These are phyloP conservation scores for Phaeoacremonium minimum DNA, from an alignment of 2,329 filamentous ascomycete genomes.

Conservation along the genomic window DNA sequence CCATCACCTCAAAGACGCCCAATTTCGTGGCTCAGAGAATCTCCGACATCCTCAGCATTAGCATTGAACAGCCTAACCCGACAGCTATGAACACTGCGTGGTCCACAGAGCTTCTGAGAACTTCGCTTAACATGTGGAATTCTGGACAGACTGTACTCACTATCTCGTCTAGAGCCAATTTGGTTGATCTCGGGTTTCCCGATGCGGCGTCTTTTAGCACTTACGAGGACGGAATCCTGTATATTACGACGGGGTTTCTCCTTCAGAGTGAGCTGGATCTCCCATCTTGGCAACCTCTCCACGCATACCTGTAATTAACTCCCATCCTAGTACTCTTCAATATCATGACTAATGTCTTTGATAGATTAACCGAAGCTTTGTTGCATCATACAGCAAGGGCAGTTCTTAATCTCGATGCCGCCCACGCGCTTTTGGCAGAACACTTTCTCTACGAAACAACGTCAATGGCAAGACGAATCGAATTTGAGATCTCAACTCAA, in stretches of 20 bases:
- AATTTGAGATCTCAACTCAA: conserved; percentile 24
- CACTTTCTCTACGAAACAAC: conserved; percentile 22
- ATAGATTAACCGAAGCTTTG: conserved; percentile 25
- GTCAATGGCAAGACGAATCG: conserved; percentile 21
- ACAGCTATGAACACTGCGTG: conserved; percentile 11
- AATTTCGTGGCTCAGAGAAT: conserved; percentile 14
- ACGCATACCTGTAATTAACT: conserved; percentile 12
- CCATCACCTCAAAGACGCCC: too few species aligned
- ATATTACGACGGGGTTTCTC: conserved; percentile 20
- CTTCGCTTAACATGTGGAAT: conserved; percentile 17
- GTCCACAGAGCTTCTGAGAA: conserved; percentile 15
- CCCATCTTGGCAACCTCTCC: conserved; percentile 18
- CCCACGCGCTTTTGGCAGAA: conserved; percentile 24
- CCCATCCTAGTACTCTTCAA: too few species aligned
- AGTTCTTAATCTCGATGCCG: conserved; percentile 17
- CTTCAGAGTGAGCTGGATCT: conserved; percentile 17
- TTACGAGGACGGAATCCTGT: conserved; percentile 12
- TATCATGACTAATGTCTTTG: too few species aligned
- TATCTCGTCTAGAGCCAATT: conserved; percentile 17
- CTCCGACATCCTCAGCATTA: conserved; percentile 14
- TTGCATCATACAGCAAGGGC: conserved; percentile 26
- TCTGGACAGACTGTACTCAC: conserved; percentile 14
- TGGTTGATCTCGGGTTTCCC: conserved; percentile 17
- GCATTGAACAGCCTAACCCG: conserved; percentile 12
- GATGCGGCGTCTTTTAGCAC: conserved; percentile 19